Conservation (phyloP, 257 asterid genomes). For the Solanum pimpinellifolium region DNA sequence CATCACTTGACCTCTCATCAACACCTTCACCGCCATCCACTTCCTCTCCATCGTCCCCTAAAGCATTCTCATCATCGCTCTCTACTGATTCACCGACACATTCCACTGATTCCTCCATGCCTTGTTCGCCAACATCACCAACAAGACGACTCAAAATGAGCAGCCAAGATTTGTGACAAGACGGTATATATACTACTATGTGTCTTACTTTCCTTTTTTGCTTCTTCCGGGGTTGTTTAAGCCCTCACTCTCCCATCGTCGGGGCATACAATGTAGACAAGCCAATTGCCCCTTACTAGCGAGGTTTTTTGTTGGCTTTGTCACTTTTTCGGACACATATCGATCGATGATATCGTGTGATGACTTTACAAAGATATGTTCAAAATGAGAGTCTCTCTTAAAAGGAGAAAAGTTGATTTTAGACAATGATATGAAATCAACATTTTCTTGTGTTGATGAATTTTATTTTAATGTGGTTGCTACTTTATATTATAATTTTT, state of each 20-base stretch:
- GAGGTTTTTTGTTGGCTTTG: constrained; percentile 26
- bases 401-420: not conserved
- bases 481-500: not conserved
- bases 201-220: not conserved
- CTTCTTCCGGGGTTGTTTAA: not conserved
- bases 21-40: constrained; percentile 7
- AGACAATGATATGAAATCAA: not conserved
- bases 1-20: constrained; percentile 21
- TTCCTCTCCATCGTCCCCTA: constrained; percentile 15
- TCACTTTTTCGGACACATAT: constrained; percentile 15
- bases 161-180: not conserved
- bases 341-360: not conserved
- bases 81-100: not conserved
- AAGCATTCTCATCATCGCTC: not conserved
- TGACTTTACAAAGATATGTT: not conserved
- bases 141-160: constrained; percentile 30
- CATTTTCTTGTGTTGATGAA: not conserved
- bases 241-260: not conserved
- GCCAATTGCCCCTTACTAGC: constrained; percentile 4
- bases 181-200: not conserved
- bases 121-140: constrained; percentile 35
- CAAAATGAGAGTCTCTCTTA: not conserved
- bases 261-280: not conserved
- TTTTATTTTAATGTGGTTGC: not conserved
- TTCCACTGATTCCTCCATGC: constrained; percentile 7